Percentiles rank a stretch among this genome's conserved stretches.
phyloP scores from a whole-genome alignment of 2,329 filamentous ascomycete species.

The Huntiella omanensis region DNA sequence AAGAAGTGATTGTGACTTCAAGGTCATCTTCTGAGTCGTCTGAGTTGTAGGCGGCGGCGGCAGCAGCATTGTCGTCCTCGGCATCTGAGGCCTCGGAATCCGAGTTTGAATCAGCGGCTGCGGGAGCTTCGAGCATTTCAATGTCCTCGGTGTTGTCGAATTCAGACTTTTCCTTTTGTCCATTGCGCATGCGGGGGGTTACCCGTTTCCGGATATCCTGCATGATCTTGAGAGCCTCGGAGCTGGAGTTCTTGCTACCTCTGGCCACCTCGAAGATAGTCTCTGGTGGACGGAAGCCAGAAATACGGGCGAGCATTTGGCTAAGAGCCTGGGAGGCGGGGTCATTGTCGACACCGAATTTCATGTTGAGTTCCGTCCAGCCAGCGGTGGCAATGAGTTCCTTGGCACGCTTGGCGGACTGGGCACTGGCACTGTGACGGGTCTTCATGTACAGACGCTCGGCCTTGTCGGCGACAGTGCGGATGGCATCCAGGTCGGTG shows the following conservation, averaged over 20 bases:
- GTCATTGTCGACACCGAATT: conserved; percentile 56
- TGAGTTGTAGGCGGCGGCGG: conserved; percentile 32
- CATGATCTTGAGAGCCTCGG: conserved; percentile 58
- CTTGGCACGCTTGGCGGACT: conserved; percentile 77
- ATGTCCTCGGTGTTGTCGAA: conserved; percentile 18
- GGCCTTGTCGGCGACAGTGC: conserved; percentile 62
- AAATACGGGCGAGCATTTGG: conserved; percentile 75
- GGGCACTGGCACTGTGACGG: conserved; percentile 69
- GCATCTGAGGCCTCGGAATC: conserved; percentile 13
- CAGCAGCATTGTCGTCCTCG: conserved; percentile 20
- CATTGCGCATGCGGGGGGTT: conserved; percentile 33
- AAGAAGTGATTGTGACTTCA: conserved; percentile 51
- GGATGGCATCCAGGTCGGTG: conserved; percentile 52
- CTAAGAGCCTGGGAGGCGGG: conserved; percentile 53
- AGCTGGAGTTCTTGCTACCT: conserved; percentile 41
- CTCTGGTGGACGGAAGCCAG: conserved; percentile 73
- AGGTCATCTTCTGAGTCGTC: conserved; percentile 44
- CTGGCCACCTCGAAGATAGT: conserved; percentile 92
- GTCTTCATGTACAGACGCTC: conserved; percentile 87
- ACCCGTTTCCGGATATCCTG: conserved; percentile 51
- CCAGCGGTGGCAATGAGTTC: conserved; percentile 50
- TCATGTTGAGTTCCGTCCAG: conserved; percentile 57
- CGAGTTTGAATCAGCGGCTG: conserved; percentile 11
- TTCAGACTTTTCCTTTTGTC: conserved; percentile 19
- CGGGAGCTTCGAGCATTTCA: conserved; percentile 19